Base-by-base conservation (phyloP, 257 asterid genomes). In the Solanum sparsipilum region DNA sequence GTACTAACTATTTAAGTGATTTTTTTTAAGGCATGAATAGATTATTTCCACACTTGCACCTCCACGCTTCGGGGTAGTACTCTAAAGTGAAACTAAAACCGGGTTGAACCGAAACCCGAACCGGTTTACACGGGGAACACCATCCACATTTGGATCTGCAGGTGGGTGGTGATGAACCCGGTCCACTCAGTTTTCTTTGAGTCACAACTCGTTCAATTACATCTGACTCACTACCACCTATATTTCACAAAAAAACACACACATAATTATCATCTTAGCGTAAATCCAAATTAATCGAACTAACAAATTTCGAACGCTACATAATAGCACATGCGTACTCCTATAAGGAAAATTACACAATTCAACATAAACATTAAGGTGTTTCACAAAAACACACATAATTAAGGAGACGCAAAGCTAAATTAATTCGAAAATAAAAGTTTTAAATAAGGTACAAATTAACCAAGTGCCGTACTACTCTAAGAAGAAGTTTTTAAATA, bases 41-140 rank as follows among this genome's bases (percentile, higher is more conserved):
- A 85, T 90, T 95, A 88, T 92, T 91, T 9, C 98, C 98, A 90
- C 99, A 96, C 89, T 93, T 92, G 94, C 99, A 96, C 48, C 98
- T 92, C 98, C 98, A 96, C 16, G 98, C 98, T 82, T 96, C 98
- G 1, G 98, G 98, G 60, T 96, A 96, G 83, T 95, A 96, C 95
- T 96, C 99, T 70, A 95, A 86, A 52, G 98, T 95, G 79, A 76
- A 76, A 21, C 91, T 91, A 84, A 93, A 86, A 18, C 97, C 98
- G 5, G 99, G 98, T 67, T 93, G 98, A 89, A 96, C 93, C 83
- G 98, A 94, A 25, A 95, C 94, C 91, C 93, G 98, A 88, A 95
- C 99, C 87, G 98, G 92, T 85, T 88, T 93, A 86, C 99, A 96
- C 44, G 99, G 99, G 5, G 90, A 48, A 46, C 99, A 96, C 25